These are phyloP conservation scores for Aspergillus fumigatus DNA, from an alignment of 2,329 filamentous ascomycete genomes.

Conservation along the genomic window DNA sequence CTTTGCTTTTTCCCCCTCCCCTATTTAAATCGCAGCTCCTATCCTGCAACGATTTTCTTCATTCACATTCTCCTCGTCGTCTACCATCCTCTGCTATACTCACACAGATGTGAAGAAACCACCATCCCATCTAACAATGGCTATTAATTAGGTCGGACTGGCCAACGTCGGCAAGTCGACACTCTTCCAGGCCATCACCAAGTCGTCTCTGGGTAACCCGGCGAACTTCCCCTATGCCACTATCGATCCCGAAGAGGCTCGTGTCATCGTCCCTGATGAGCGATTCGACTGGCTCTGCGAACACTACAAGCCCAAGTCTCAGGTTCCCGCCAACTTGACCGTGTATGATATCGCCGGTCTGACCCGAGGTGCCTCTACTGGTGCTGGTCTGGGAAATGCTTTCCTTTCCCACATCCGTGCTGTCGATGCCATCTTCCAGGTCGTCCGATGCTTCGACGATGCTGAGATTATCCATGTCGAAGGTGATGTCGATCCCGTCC, in stretches of 20 bases:
- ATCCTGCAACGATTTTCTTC: neutral
- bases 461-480: constrained; percentile 99
- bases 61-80: constrained; percentile 6
- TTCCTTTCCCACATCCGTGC: constrained; percentile 99
- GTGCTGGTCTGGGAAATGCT: constrained; percentile 93
- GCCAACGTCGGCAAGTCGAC: constrained; percentile 99
- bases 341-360: constrained; percentile 98
- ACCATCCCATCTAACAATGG: constrained; percentile 7
- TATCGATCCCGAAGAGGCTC: constrained; percentile 96
- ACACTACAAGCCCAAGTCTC: constrained; percentile 96
- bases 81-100: neutral
- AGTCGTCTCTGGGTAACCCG: constrained; percentile 94
- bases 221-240: constrained; percentile 99
- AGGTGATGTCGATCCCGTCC: constrained; percentile 91
- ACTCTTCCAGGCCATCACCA: constrained; percentile 98
- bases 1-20: constrained; percentile 20
- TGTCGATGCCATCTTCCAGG: constrained; percentile 96
- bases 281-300: constrained; percentile 93
- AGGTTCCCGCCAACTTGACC: constrained; percentile 94
- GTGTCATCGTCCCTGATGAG: constrained; percentile 93
- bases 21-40: constrained; percentile 4
- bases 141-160: constrained; percentile 71
- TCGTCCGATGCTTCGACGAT: constrained; percentile 96
- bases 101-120: neutral
- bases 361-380: constrained; percentile 91